Evolutionary conservation across 139 green algal species (phyloP).

Genomic region (Pseudopediastrum boryanum): DNA sequence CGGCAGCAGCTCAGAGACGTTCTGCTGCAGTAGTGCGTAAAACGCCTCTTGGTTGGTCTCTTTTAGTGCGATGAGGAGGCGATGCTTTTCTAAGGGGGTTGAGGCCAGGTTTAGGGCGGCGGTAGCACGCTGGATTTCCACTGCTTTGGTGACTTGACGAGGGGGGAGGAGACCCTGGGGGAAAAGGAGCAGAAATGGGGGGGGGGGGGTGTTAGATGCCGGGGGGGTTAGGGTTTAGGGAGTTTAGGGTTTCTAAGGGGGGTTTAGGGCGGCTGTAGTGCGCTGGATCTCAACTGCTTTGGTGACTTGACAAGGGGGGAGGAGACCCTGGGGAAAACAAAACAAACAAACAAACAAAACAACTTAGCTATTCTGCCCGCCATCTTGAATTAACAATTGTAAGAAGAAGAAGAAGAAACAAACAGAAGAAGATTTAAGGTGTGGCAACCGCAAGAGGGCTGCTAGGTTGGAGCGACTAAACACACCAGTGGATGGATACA

Average conservation of each 20-base stretch:
- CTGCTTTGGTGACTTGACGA: too few relatives aligned
- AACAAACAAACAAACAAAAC: too few relatives aligned
- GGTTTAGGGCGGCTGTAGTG: background rate
- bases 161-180: background rate
- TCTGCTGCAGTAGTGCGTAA: constrained; percentile 31
- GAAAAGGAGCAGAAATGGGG: background rate
- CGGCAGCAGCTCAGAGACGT: constrained; percentile 65
- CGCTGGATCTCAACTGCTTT: background rate
- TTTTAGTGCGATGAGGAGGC: constrained; percentile 36
- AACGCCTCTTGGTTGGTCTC: constrained; percentile 35
- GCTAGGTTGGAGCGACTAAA: too few relatives aligned
- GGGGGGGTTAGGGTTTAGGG: background rate
- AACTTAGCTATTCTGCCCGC: too few relatives aligned
- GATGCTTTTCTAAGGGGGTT: background rate
- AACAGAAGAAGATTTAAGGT: too few relatives aligned
- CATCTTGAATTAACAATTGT: too few relatives aligned
- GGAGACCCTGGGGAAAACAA: background rate
- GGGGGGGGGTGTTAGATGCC: background rate
- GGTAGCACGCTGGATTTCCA: background rate
- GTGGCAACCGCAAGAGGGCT: too few relatives aligned
- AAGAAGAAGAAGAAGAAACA: too few relatives aligned
- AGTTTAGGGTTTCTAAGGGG: too few relatives aligned
- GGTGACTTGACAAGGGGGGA: too few relatives aligned
- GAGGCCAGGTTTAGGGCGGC: background rate
- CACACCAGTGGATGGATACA: too few relatives aligned